Conservation (phyloP, 768 basidiomycete genomes). For the Holtermannia corniformis region DNA sequence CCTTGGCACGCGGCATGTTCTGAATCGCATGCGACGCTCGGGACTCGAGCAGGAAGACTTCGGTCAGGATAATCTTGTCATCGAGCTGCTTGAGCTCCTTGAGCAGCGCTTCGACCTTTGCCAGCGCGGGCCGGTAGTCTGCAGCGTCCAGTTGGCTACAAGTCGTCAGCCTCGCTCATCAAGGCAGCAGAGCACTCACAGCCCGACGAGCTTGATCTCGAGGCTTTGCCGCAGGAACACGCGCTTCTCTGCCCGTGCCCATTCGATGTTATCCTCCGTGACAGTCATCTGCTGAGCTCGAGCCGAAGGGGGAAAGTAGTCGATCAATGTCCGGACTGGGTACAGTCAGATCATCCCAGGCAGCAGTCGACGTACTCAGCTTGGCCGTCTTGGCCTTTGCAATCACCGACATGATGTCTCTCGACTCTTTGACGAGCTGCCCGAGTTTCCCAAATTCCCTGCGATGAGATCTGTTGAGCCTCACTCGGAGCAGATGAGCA, state of each 20-base stretch:
- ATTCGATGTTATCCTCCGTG: slow-evolving; percentile 80
- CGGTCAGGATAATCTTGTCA: slow-evolving; percentile 95
- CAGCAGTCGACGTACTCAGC: slow-evolving; percentile 72
- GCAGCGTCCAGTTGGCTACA: slow-evolving; percentile 53
- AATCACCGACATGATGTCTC: slow-evolving; percentile 82
- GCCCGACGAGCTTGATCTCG: slow-evolving; percentile 72
- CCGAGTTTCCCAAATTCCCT: slow-evolving; percentile 81
- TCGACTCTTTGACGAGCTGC: slow-evolving; percentile 70
- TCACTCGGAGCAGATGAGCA: not conserved
- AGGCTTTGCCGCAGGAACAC: slow-evolving; percentile 93
- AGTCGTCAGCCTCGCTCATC: slow-evolving; percentile 1
- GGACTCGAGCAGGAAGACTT: slow-evolving; percentile 89
- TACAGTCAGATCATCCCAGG: not conserved
- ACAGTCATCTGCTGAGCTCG: slow-evolving; percentile 69
- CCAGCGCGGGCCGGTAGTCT: slow-evolving; percentile 67
- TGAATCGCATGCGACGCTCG: slow-evolving; percentile 80
- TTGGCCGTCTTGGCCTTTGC: slow-evolving; percentile 97
- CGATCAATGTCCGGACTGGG: slow-evolving; percentile 83
- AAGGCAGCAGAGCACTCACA: slow-evolving; percentile 46
- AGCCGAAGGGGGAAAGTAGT: slow-evolving; percentile 72
- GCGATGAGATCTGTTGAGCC: not conserved
- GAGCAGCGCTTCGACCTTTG: slow-evolving; percentile 74
- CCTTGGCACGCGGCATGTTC: slow-evolving; percentile 85
- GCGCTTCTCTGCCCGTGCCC: slow-evolving; percentile 84
- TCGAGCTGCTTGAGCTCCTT: slow-evolving; percentile 86